These are phyloP conservation scores for Tolypocladium ovalisporum DNA, from an alignment of 2,329 filamentous ascomycete genomes.

Conservation along the genomic window DNA sequence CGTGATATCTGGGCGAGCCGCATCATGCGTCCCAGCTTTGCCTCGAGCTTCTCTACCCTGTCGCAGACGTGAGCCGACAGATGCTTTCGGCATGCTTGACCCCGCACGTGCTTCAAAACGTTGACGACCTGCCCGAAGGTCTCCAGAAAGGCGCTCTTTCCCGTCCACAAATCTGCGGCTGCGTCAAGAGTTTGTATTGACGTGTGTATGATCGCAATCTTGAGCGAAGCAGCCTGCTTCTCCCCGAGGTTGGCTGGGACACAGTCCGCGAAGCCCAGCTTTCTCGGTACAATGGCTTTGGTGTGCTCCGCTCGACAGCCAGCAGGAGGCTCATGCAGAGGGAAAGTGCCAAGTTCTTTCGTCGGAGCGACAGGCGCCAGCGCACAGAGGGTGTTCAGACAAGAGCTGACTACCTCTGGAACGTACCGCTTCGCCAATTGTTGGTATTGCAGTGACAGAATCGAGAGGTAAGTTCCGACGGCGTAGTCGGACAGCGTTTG, in stretches of 20 bases:
- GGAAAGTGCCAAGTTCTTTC: slow-evolving; percentile 44
- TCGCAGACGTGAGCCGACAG: slow-evolving; percentile 33
- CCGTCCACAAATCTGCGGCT: slow-evolving; percentile 63
- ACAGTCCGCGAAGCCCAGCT: slow-evolving; percentile 51
- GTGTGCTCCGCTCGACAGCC: slow-evolving; percentile 39
- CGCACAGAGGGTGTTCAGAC: slow-evolving; percentile 59
- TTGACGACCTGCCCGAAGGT: slow-evolving; percentile 57
- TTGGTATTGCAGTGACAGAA: slow-evolving; percentile 75
- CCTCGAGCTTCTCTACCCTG: slow-evolving; percentile 27
- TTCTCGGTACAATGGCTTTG: slow-evolving; percentile 30
- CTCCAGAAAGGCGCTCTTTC: slow-evolving; percentile 65
- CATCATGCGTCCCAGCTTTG: slow-evolving; percentile 43
- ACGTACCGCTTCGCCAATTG: slow-evolving; percentile 74
- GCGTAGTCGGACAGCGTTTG: slow-evolving; percentile 54
- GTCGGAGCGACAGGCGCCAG: slow-evolving; percentile 46
- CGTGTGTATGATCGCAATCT: slow-evolving; percentile 50
- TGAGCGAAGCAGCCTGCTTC: slow-evolving; percentile 23
- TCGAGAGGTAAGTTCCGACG: slow-evolving; percentile 68
- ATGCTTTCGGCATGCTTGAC: slow-evolving; percentile 38
- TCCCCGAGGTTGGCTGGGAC: slow-evolving; percentile 23
- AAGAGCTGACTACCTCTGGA: slow-evolving; percentile 78
- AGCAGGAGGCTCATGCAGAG: slow-evolving; percentile 43
- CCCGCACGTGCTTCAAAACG: slow-evolving; percentile 50
- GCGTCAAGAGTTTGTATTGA: slow-evolving; percentile 54
- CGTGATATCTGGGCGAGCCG: slow-evolving; percentile 54